phyloP scores from a whole-genome alignment of 1,284 basidiomycete species.

The Cerrena zonata region DNA sequence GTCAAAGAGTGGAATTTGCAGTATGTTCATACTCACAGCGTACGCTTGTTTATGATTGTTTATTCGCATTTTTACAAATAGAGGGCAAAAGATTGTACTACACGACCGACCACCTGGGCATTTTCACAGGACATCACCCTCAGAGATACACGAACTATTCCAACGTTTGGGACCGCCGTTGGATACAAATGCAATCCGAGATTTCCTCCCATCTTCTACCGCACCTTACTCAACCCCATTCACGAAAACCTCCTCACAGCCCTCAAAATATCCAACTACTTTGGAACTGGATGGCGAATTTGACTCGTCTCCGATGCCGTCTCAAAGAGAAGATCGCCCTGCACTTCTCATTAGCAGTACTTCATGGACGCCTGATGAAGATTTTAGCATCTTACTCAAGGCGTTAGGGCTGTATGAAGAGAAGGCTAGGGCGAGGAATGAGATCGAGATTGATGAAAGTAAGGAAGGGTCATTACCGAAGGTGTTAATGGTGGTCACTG shows the following conservation, averaged over 20 bases:
- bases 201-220: slow-evolving; percentile 38
- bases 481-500: slow-evolving; percentile 82
- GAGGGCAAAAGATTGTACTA: slow-evolving; percentile 73
- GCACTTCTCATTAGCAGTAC: slow-evolving; percentile 89
- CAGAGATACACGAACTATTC: slow-evolving; percentile 75
- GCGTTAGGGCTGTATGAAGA: slow-evolving; percentile 69
- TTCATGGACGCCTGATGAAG: slow-evolving; percentile 97
- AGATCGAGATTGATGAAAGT: slow-evolving; percentile 16
- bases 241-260: slow-evolving; percentile 32
- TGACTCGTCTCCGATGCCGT: slow-evolving; percentile 21
- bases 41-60: neutral
- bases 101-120: slow-evolving; percentile 84
- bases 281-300: slow-evolving; percentile 17
- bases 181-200: slow-evolving; percentile 24
- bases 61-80: slow-evolving; percentile 28
- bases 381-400: slow-evolving; percentile 79
- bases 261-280: slow-evolving; percentile 9
- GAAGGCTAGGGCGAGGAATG: slow-evolving; percentile 37
- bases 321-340: slow-evolving; percentile 64
- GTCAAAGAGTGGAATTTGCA: slow-evolving; percentile 70
- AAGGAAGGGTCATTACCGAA: slow-evolving; percentile 52
- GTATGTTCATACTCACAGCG: slow-evolving; percentile 39
- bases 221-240: slow-evolving; percentile 62
- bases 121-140: slow-evolving; percentile 66
- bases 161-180: slow-evolving; percentile 40